These are phyloP conservation scores for Articulospora tetracladia DNA, from an alignment of 495 filamentous ascomycete genomes.

Conservation along the genomic window DNA sequence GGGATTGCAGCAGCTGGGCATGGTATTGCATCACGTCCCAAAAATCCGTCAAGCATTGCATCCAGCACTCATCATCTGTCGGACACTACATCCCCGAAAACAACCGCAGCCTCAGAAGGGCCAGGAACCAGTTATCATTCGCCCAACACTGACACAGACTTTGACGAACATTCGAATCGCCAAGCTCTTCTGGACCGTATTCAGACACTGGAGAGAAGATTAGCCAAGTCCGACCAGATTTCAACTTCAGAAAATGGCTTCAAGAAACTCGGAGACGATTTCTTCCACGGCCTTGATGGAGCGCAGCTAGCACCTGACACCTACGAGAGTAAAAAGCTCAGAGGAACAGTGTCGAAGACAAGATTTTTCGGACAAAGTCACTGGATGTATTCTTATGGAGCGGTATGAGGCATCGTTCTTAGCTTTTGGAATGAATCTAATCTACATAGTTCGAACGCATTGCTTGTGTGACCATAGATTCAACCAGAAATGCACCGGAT, in stretches of 20 bases:
- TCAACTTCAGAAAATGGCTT: not conserved
- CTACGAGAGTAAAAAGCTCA: not conserved
- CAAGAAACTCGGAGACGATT: not conserved
- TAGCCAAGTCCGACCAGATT: not conserved
- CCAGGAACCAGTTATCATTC: not conserved
- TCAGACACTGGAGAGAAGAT: constrained; percentile 4
- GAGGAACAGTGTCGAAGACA: constrained; percentile 35
- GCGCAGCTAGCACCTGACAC: not conserved
- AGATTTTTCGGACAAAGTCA: constrained; percentile 50
- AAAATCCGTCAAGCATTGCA: not conserved
- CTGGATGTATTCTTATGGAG: constrained; percentile 45
- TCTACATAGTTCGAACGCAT: constrained; percentile 12
- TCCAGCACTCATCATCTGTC: not conserved
- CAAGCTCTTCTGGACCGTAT: constrained; percentile 2
- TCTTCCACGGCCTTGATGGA: not conserved
- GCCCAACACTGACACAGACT: not conserved
- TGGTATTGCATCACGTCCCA: not conserved
- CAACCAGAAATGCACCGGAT: not conserved
- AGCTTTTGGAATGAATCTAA: not conserved
- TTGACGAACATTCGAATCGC: not conserved
- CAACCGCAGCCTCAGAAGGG: not conserved
- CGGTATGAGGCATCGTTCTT: constrained; percentile 33
- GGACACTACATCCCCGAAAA: not conserved
- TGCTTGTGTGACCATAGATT: constrained; percentile 1
- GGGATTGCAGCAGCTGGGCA: too few relatives aligned